phyloP scores from a whole-genome alignment of 257 asterid genomes.

The Mitragyna speciosa region DNA sequence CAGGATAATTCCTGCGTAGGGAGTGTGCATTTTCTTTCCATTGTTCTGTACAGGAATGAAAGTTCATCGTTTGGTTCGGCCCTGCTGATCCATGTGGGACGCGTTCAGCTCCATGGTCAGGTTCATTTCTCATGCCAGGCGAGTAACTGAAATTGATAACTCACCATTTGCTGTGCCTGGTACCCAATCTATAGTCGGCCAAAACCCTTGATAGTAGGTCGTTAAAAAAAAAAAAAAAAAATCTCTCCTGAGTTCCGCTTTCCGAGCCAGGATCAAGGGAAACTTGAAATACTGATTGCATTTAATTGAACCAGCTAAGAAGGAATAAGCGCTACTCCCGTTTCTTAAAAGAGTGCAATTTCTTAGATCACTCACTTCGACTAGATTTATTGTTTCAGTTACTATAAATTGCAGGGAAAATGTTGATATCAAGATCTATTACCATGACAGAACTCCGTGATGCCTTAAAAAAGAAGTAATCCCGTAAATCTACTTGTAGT shows the following conservation, averaged over 20 bases:
- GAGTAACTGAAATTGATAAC: neutral
- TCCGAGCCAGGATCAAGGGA: neutral
- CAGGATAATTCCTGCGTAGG: constrained; percentile 99
- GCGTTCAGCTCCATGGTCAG: neutral
- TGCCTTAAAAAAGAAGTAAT: too few relatives aligned
- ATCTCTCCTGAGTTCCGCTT: too few relatives aligned
- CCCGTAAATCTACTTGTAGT: too few relatives aligned
- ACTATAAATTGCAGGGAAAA: neutral
- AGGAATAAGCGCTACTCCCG: neutral
- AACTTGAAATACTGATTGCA: neutral
- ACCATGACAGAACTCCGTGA: neutral
- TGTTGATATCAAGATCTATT: neutral
- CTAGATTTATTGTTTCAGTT: neutral
- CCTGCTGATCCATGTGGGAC: constrained; percentile 13
- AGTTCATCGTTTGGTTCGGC: constrained; percentile 24
- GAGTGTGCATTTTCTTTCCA: constrained; percentile 71
- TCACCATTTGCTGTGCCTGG: neutral
- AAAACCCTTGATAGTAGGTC: neutral
- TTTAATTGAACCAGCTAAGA: neutral
- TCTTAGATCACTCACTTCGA: neutral
- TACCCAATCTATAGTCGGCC: neutral
- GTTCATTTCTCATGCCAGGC: neutral
- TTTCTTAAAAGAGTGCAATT: neutral
- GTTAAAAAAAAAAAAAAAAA: neutral
- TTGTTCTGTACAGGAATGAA: constrained; percentile 62